Percentiles rank a stretch among this genome's conserved stretches.
Evolutionary conservation across 23 red algal genomes (phyloP).

Genomic region (Cyanidiococcus yangmingshanensis): DNA sequence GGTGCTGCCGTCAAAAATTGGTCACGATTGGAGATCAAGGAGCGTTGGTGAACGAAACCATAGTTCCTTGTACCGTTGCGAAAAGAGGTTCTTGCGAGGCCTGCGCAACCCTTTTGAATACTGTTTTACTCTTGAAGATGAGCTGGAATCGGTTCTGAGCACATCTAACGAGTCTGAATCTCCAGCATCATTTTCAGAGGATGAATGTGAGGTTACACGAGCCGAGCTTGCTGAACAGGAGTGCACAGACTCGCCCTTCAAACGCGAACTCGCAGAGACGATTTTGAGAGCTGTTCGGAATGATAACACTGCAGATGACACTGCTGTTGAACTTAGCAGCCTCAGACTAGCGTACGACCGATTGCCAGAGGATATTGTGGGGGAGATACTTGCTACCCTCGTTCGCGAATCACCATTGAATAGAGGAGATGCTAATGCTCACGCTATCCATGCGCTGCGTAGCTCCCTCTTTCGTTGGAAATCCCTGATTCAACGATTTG

Average conservation of each 20-base stretch:
- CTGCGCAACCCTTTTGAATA: not conserved
- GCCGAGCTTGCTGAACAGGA: not conserved
- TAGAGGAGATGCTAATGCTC: not conserved
- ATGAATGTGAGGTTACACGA: not conserved
- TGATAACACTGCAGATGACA: constrained; percentile 38
- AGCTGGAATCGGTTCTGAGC: constrained; percentile 36
- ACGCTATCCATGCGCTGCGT: not conserved
- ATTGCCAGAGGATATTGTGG: not conserved
- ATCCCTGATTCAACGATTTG: constrained; percentile 1
- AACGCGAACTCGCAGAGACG: constrained; percentile 53
- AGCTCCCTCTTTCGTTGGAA: not conserved
- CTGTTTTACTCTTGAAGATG: constrained; percentile 31
- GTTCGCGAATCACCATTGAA: not conserved
- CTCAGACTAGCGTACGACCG: constrained; percentile 59
- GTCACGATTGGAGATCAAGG: not conserved
- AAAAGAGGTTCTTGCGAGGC: not conserved
- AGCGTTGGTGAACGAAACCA: not conserved
- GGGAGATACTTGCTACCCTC: not conserved
- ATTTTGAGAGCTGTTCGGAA: constrained; percentile 43
- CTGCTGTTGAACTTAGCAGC: constrained; percentile 52
- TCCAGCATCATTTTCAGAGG: not conserved
- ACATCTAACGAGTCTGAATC: constrained; percentile 5
- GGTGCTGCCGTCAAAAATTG: not conserved
- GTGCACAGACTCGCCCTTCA: constrained; percentile 16
- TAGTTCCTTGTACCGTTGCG: not conserved